phyloP scores from a whole-genome alignment of 176 grass and related monocot species.

The Eragrostis curvula region DNA sequence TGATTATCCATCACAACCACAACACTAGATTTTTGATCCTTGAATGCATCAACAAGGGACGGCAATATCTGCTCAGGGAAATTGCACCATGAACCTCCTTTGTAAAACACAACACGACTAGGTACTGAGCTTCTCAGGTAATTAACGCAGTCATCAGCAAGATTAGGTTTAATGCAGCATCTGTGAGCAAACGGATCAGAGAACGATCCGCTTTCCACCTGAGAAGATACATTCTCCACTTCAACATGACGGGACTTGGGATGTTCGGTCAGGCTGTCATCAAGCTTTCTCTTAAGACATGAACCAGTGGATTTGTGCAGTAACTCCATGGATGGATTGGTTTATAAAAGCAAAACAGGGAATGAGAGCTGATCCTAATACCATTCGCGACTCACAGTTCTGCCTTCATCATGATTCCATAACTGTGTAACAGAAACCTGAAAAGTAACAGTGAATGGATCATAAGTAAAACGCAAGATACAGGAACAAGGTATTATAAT shows the following conservation, averaged over 20 bases:
- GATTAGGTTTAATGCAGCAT: background rate
- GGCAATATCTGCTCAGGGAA: background rate
- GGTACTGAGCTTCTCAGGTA: background rate
- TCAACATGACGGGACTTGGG: constrained; percentile 15
- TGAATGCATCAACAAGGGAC: background rate
- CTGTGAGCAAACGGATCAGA: background rate
- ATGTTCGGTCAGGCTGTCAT: constrained; percentile 33
- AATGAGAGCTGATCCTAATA: constrained; percentile 38
- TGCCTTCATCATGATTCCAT: constrained; percentile 28
- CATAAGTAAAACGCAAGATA: background rate
- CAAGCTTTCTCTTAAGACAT: constrained; percentile 52
- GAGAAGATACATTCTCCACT: background rate
- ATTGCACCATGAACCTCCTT: background rate
- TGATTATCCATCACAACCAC: background rate
- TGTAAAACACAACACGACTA: background rate
- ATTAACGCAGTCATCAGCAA: background rate
- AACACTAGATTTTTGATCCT: background rate
- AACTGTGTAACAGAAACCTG: constrained; percentile 34
- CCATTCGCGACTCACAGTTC: constrained; percentile 38
- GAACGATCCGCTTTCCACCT: background rate
- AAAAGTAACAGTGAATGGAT: constrained; percentile 34
- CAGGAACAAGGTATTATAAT: background rate
- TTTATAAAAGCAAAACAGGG: constrained; percentile 22
- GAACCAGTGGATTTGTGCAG: constrained; percentile 17
- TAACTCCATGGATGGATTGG: constrained; percentile 37